These are phyloP conservation scores for Scedosporium boydii DNA, from an alignment of 2,329 filamentous ascomycete species.

Conservation along the genomic window DNA sequence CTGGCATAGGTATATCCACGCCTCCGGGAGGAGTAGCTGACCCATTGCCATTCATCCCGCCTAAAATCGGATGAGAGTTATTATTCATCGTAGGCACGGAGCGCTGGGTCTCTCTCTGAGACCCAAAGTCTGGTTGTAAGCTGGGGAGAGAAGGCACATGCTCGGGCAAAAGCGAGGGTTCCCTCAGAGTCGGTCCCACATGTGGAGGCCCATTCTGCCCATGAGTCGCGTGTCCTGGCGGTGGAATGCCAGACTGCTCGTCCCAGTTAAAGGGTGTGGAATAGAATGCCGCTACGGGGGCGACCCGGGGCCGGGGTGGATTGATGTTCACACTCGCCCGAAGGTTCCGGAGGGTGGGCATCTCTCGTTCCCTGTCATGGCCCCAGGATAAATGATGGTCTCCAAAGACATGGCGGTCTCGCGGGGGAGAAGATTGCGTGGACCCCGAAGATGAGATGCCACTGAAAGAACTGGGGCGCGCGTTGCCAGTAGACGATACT, in stretches of 20 bases:
- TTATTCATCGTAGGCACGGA: background rate
- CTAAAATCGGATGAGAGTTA: background rate
- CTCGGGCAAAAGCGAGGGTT: background rate
- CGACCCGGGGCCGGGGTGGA: background rate
- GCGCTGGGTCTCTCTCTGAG: background rate
- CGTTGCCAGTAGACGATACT: background rate
- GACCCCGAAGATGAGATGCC: slow-evolving; percentile 2
- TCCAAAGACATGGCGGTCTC: background rate
- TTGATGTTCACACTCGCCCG: background rate
- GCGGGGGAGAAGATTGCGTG: background rate
- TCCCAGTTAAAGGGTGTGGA: background rate
- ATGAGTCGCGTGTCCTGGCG: background rate
- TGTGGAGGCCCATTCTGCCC: background rate
- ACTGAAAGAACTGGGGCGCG: background rate
- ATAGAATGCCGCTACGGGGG: background rate
- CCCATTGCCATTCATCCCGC: background rate
- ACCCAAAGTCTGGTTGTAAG: background rate
- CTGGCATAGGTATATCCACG: slow-evolving; percentile 5
- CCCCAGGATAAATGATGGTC: background rate
- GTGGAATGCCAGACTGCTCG: background rate
- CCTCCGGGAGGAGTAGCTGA: background rate
- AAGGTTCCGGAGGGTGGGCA: background rate
- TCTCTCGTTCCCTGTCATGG: background rate
- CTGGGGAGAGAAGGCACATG: background rate
- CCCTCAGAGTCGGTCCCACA: background rate